phyloP scores from a whole-genome alignment of 768 basidiomycete genomes.

The Phanerochaete carnosa region DNA sequence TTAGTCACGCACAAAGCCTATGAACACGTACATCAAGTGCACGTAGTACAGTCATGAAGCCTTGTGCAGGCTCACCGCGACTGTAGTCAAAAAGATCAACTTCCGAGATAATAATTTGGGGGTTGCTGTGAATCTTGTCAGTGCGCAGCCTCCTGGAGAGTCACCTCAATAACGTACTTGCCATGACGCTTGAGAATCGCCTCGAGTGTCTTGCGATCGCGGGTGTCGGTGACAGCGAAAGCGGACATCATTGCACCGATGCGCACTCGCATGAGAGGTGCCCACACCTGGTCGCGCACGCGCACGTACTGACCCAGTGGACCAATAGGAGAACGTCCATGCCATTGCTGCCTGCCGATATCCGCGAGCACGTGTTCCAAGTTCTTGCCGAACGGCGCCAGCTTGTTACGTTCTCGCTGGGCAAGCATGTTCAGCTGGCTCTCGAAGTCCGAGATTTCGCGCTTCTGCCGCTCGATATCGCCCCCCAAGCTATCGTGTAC shows the following conservation, averaged over 20 bases:
- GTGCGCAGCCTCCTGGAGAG: not conserved
- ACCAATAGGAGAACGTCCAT: constrained; percentile 65
- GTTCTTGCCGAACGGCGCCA: constrained; percentile 59
- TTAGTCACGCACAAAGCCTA: not conserved
- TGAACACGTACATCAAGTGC: constrained; percentile 63
- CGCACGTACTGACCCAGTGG: constrained; percentile 81
- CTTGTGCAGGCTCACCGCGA: constrained; percentile 61
- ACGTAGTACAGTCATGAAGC: constrained; percentile 73
- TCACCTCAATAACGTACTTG: constrained; percentile 48
- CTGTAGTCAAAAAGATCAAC: constrained; percentile 82
- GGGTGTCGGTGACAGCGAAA: constrained; percentile 71
- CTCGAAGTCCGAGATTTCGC: constrained; percentile 43
- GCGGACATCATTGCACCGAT: constrained; percentile 57
- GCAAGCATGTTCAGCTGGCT: constrained; percentile 47
- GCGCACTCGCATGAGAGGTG: constrained; percentile 57
- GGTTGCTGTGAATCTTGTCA: constrained; percentile 32
- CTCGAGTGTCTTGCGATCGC: constrained; percentile 59
- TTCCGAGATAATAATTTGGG: constrained; percentile 58
- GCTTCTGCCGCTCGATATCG: constrained; percentile 32
- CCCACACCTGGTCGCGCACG: constrained; percentile 68
- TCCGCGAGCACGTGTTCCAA: constrained; percentile 55
- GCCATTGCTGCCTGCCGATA: constrained; percentile 54
- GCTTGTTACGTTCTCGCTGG: constrained; percentile 52
- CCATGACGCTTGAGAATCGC: constrained; percentile 50
- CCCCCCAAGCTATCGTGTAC: constrained; percentile 1